Evolutionary conservation across 2,329 filamentous ascomycete genomes (phyloP), one percentile per base, ranked within the genome.

Genomic region (Stachybotrys elegans): DNA sequence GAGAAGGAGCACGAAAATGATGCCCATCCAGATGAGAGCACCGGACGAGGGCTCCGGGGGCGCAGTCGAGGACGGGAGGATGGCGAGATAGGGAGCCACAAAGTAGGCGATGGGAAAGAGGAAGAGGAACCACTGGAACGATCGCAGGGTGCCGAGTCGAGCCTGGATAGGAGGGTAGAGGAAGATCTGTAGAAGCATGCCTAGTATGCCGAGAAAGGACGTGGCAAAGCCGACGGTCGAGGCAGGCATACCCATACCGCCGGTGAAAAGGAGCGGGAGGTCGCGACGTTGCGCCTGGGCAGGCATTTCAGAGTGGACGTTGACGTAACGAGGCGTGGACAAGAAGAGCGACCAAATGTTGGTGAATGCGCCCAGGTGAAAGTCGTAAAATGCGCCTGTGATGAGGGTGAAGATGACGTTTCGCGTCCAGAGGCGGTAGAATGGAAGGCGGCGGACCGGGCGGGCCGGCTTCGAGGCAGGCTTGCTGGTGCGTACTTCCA

Each of bases 311-410:
- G 55, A 51, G 48, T 48, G 53, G 11, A 63, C 71, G 2, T 42
- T 42, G 4, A 50, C 25, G 43, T 60, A 61, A n/a, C 81, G 78
- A 0, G 82, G 79, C 1, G 81, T 81, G 0, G 84, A 84, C 23
- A 88, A 69, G 63, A 86, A 86, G 13, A 86, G 72, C 12, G 83
- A 81, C 67, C 81, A 85, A 43, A 88, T 71, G 44, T 83, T 79
- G 47, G 81, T 80, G 63, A 88, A 88, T 17, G 83, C 78, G 48
- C 79, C 81, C 50, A 72, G 78, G 64, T 88, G 84, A 56, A 88
- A 81, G 50, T 85, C 82, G 53, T 87, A 81, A 40, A 88, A 76
- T 23, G 82, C 82, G 50, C 84, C 81, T 21, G 75, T 76, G 39
- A 86, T 57, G 4, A 89, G 67, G 0, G 72, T 76, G 43, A 72